Base-by-base conservation (phyloP, 2,329 filamentous ascomycete species). In the Coniochaeta pulveracea region DNA sequence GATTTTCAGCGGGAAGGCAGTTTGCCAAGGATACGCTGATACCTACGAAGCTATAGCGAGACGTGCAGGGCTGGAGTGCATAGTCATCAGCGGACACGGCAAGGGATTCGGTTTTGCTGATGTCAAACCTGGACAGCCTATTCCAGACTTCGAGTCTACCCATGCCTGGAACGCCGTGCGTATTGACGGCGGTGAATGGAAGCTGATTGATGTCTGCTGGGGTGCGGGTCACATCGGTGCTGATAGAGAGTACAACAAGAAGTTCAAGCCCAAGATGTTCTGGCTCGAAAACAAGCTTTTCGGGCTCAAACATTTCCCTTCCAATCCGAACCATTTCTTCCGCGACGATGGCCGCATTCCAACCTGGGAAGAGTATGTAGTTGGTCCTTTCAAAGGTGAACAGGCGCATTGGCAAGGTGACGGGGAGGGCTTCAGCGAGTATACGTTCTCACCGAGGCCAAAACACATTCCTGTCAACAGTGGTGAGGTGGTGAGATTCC, bases 131-230 rank as follows among this genome's bases (percentile, higher is more conserved):
- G 82, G 81, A 4, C 65, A 81, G 34, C 61, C 70, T 0, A 52
- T 80, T 0, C 88, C 88, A 3, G 68, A 74, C 0, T 69, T 67
- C 14, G 61, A 77, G 34, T 59, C 71, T 1, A 66, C 59, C 5
- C 89, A 96, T 55, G 89, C 91, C 0, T 95, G 91, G 91, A 95
- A 94, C 48, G 88, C 83, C 0, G 85, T 95, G 6, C 71, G 76
- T 33, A 85, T 96, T 37, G 89, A 96, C 46, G 72, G 77, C 17
- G 85, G 84, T 3, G 72, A 76, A 42, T 96, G 89, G 89, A 94
- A 95, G 56, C 69, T 96, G 2, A 60, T 96, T 31, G 91, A 98
- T 48, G 58, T 81, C 1, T 96, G 89, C 51, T 98, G 91, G 91
- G 91, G 91, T 24, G 85, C 89, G 0, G 89, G 89, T 2, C 64